Evolutionary conservation across 345 rosid species (phyloP).

Genomic region (Populus tremula): DNA sequence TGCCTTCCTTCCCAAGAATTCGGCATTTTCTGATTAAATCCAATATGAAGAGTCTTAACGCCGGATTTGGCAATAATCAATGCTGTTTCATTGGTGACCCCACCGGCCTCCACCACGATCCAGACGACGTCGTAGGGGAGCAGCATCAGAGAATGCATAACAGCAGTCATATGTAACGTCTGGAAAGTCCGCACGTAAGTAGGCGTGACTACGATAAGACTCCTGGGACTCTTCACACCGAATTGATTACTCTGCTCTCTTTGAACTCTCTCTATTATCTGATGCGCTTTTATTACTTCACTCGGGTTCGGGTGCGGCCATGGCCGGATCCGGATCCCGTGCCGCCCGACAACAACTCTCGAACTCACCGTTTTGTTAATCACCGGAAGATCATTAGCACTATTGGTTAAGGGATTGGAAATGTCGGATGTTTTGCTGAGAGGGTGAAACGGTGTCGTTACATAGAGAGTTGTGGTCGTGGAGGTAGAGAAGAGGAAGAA

Average conservation of each 20-base stretch:
- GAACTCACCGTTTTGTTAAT: conserved; percentile 50
- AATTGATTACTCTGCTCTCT: conserved; percentile 75
- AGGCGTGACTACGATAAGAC: conserved; percentile 74
- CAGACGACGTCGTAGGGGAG: conserved; percentile 83
- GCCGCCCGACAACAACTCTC: conserved; percentile 87
- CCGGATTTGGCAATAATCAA: conserved; percentile 63
- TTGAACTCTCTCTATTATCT: conserved; percentile 84
- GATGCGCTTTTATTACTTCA: conserved; percentile 93
- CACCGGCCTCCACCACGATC: conserved; percentile 97
- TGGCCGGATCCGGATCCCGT: conserved; percentile 99
- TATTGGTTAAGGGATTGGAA: conserved; percentile 23
- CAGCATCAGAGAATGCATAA: conserved; percentile 89
- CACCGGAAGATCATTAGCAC: conserved; percentile 19
- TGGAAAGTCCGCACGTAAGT: conserved; percentile 95
- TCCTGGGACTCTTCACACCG: conserved; percentile 64
- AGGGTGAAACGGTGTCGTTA: conserved; percentile 54
- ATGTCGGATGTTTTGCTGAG: conserved; percentile 8
- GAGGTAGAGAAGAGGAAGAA: conserved; percentile 82
- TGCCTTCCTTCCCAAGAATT: conserved; percentile 73
- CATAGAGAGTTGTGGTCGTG: conserved; percentile 39
- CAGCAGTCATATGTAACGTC: conserved; percentile 82
- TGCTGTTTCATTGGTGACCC: conserved; percentile 71
- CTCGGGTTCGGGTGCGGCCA: conserved; percentile 96
- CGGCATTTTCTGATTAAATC: conserved; percentile 65
- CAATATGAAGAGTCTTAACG: conserved; percentile 58